Base-by-base conservation (phyloP, 495 filamentous ascomycete species). In the Aspergillus egyptiacus region DNA sequence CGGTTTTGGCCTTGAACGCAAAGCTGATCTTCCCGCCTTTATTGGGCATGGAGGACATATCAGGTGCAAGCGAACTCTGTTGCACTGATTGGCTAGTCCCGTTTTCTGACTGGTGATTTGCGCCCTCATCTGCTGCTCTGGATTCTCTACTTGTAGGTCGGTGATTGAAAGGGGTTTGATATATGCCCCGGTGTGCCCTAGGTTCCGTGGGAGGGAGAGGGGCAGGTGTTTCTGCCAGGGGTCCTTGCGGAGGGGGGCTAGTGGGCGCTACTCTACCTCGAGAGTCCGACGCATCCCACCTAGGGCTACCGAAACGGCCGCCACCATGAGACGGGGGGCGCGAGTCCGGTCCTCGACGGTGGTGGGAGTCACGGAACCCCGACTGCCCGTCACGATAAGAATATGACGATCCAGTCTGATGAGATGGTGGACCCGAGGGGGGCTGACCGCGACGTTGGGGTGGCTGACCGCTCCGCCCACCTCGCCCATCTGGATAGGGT, bases 21-120 rank as follows among this genome's bases (percentile, higher is more conserved):
- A 95, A 95, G 57, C 86, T 89, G 56, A 95, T 88, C 62, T 89
- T 91, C 30, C 82, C 83, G 13, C 74, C 78, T 67, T 76, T 79
- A 34, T 71, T 72, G 41, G 76, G 67, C 19, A 78, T 72, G 30
- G 77, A 70, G 19, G 77, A 68, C 5, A 69, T 63, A 13, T 72
- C 63, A 11, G 75, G 62, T 50, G 79, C 70, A 35, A 62, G 68
- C 19, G 44, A 34, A 11, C 62, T 60, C 20, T 76, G 73, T 6
- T 76, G 77, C 23, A 65, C 66, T 68, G 77, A 77, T 34, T 70
- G 61, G 9, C 52, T 31, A 50, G 56, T 56, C 9, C 48, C 57
- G 44, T 60, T 48, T 15, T 66, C 62, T 4, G 56, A 49, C 6
- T 34, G 59, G 5, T 70, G 74, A 44, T 68, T 69, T 9, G 64